Evolutionary conservation across 345 rosid species (phyloP).

Genomic region (Eucalyptus camaldulensis): DNA sequence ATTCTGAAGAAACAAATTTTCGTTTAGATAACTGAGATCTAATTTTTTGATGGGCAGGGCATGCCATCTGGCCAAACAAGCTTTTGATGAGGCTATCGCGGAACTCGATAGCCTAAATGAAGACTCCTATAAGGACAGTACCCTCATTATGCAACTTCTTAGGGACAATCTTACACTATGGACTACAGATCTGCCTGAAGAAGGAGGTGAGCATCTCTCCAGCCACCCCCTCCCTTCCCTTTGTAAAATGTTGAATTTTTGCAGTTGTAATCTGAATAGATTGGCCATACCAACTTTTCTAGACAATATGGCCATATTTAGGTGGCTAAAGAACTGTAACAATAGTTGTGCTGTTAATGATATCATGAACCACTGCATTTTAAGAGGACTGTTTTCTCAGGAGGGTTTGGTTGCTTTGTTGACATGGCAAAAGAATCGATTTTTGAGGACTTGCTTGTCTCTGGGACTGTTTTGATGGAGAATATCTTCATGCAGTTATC

Average conservation of each 20-base stretch:
- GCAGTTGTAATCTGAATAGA: neutral
- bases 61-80: conserved; percentile 74
- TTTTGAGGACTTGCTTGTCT: neutral
- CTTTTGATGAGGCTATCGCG: conserved; percentile 81
- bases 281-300: neutral
- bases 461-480: neutral
- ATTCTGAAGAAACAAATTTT: neutral
- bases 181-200: conserved; percentile 81
- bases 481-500: neutral
- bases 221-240: neutral
- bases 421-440: neutral
- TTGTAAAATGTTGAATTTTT: neutral
- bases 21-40: neutral
- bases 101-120: conserved; percentile 85
- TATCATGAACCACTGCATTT: neutral
- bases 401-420: neutral
- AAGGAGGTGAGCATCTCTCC: conserved; percentile 37
- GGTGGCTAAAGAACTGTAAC: neutral
- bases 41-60: conserved; percentile 34
- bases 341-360: neutral
- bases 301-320: neutral
- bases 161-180: conserved; percentile 82
- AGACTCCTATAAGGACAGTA: conserved; percentile 85
- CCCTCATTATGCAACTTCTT: conserved; percentile 84
- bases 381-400: neutral